phyloP scores from a whole-genome alignment of 2,329 filamentous ascomycete species.

The Trichoderma sp. region DNA sequence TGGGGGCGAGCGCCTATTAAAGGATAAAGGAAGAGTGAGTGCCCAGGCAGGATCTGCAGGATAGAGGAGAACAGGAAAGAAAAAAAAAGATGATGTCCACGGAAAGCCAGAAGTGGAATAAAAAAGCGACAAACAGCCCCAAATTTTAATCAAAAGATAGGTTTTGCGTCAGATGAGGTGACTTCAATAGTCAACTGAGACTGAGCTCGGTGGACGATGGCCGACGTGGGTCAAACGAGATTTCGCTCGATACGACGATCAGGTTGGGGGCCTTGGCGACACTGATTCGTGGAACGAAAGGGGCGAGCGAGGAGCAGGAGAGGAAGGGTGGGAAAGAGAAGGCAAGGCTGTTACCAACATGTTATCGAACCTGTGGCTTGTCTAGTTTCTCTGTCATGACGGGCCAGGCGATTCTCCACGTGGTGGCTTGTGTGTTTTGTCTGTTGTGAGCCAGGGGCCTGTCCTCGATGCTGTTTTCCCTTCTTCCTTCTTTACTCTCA shows the following conservation, averaged over 20 bases:
- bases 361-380: not conserved
- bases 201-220: slow-evolving; percentile 15
- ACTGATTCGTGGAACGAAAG: slow-evolving; percentile 10
- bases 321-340: not conserved
- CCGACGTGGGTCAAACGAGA: slow-evolving; percentile 18
- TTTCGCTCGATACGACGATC: slow-evolving; percentile 11
- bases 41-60: not conserved
- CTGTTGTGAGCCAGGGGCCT: not conserved
- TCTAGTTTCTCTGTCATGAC: not conserved
- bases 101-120: slow-evolving; percentile 8
- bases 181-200: slow-evolving; percentile 9
- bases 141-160: not conserved
- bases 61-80: not conserved
- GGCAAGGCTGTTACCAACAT: not conserved
- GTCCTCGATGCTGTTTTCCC: not conserved
- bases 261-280: slow-evolving; percentile 7
- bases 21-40: not conserved
- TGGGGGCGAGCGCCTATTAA: slow-evolving; percentile 6
- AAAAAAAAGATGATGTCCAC: not conserved
- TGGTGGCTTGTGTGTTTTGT: slow-evolving; percentile 1
- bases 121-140: not conserved
- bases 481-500: not conserved
- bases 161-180: slow-evolving; percentile 16
- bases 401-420: not conserved
- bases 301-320: not conserved